Conservation (phyloP, 2,329 filamentous ascomycete genomes). For the Acarospora socialis region DNA sequence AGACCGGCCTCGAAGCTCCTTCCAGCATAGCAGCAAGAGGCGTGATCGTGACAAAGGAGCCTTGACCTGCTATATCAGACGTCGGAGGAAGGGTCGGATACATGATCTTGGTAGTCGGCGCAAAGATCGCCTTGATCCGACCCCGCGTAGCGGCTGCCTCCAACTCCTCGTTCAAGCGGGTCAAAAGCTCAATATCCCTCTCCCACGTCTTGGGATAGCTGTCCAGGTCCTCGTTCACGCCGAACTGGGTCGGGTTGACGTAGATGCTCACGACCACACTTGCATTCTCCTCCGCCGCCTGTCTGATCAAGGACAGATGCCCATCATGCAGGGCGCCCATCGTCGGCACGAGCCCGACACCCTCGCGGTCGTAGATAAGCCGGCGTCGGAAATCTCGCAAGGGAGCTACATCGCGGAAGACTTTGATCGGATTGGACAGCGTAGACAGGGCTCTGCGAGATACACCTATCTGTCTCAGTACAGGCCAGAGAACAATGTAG, state of each 20-base stretch:
- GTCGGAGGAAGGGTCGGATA: conserved; percentile 70
- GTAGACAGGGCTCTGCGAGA: too few relatives aligned
- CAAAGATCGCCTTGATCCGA: conserved; percentile 69
- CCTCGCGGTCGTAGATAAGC: conserved; percentile 51
- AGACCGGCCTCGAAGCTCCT: conserved; percentile 74
- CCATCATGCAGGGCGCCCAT: conserved; percentile 96
- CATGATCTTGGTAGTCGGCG: conserved; percentile 68
- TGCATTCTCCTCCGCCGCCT: conserved; percentile 70
- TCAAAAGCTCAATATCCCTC: conserved; percentile 53
- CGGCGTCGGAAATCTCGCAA: conserved; percentile 56
- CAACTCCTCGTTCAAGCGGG: conserved; percentile 57
- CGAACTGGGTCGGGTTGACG: conserved; percentile 95
- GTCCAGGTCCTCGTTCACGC: conserved; percentile 69
- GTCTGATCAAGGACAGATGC: conserved; percentile 71
- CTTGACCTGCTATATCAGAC: conserved; percentile 58
- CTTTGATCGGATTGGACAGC: conserved; percentile 41
- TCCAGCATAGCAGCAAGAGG: conserved; percentile 71
- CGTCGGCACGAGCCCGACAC: conserved; percentile 80
- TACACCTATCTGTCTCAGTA: too few relatives aligned
- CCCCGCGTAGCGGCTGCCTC: conserved; percentile 44
- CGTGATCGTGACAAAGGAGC: conserved; percentile 83
- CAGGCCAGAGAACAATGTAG: too few relatives aligned
- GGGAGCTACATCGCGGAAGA: conserved; percentile 62
- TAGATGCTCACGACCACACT: conserved; percentile 85
- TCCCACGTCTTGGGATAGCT: conserved; percentile 89